Conservation (phyloP, 129 eudicot species). For the Helianthus annuus region DNA sequence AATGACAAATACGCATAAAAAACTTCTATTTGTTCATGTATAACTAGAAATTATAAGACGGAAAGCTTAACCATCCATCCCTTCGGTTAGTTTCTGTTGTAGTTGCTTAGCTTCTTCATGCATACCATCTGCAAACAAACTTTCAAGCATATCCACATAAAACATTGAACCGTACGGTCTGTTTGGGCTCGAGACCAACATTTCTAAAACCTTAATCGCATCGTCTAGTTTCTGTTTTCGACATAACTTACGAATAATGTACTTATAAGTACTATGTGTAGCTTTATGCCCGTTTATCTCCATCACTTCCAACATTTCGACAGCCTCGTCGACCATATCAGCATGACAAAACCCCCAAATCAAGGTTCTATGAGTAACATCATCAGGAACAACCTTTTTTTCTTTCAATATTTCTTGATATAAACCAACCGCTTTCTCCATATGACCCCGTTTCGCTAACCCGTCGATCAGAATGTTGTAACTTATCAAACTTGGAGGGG, state of each 20-base stretch:
- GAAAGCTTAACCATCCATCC: constrained; percentile 35
- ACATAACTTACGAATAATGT: constrained; percentile 57
- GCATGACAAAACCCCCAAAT: constrained; percentile 65
- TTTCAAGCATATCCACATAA: constrained; percentile 43
- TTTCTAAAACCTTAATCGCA: constrained; percentile 58
- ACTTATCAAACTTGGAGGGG: constrained; percentile 60
- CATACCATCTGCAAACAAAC: constrained; percentile 50
- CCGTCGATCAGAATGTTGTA: constrained; percentile 78
- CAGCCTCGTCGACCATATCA: constrained; percentile 60
- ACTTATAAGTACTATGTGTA: constrained; percentile 57
- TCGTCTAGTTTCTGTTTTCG: constrained; percentile 44
- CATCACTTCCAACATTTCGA: constrained; percentile 57
- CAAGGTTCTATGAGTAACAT: constrained; percentile 60
- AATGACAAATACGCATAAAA: neutral
- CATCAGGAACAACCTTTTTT: constrained; percentile 54
- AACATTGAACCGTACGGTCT: constrained; percentile 24
- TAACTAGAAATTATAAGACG: constrained; percentile 10
- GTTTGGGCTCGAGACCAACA: constrained; percentile 47
- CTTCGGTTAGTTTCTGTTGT: constrained; percentile 45
- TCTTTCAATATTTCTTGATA: constrained; percentile 46
- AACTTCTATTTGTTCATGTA: constrained; percentile 15
- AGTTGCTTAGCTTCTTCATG: constrained; percentile 40
- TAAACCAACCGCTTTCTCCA: constrained; percentile 65
- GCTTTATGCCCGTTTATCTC: constrained; percentile 41
- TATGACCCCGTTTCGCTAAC: constrained; percentile 60